Evolutionary conservation across 1,139 yeast genomes (phyloP), one percentile per base, ranked within the genome.

Genomic region (Candida sp.): DNA sequence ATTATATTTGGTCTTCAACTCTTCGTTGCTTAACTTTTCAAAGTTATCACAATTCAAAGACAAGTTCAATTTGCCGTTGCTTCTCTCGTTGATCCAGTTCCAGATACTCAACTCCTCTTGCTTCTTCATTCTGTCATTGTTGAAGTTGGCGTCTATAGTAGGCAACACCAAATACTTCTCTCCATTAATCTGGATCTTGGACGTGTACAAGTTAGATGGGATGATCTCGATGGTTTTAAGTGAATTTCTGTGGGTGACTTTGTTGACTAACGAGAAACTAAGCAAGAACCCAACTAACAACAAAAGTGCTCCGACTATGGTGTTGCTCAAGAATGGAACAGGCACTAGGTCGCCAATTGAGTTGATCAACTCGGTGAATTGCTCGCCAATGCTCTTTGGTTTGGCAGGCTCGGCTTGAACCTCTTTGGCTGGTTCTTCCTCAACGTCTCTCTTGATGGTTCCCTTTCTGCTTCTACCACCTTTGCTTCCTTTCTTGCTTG

Each of bases 11-110:
- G 37, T 34, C 3, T 41, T 50, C 40, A 55, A 52, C 17, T 51
- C 51, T 34, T 42, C 47, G 40, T 46, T 52, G 23, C 27, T 35
- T 25, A 46, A 28, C 23, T 47, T 42, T 43, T 54, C 53, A 25
- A 56, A 48, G 39, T 47, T 44, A 27, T 50, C 52, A 48, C 50
- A 52, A 34, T 49, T 46, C 38, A 43, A 23, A 37, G 46, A 9
- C 8, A 63, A 50, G 9, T 60, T 53, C n/a, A 67, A 48, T 37
- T 60, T 57, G 33, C 66, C 61, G 5, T 63, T 68, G 46, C 78
- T 78, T 48, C 89, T 77, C 44, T 80, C 81, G 50, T 84, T 83
- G 42, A 91, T 78, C 97, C 97, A 92, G 47, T 83, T 79, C 97
- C 97, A 92, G 51, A 92, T 67, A 40, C 81, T 80, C 38, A 80